Base-by-base conservation (phyloP, 2,329 filamentous ascomycete species). In the Clonostachys sp. region DNA sequence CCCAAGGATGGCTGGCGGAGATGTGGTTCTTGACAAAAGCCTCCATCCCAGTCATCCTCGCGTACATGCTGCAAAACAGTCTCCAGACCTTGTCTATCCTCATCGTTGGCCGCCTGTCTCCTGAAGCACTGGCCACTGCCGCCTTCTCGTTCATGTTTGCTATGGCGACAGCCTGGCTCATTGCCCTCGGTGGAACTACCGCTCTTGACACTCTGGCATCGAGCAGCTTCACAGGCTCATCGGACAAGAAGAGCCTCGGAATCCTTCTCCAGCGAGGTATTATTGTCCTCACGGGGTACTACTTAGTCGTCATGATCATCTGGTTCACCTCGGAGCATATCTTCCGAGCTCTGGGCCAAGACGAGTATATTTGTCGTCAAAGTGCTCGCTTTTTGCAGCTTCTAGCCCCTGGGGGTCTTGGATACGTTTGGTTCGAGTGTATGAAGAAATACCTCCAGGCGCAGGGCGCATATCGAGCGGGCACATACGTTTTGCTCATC, bases 61-160 rank as follows among this genome's bases (percentile, higher is more conserved):
- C 89, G 50, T 95, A 95, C 64, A 86, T 86, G 9, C 74, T 95
- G 6, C 90, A 95, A 51, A 95, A 92, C 63, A 91, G 86, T 6
- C 71, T 95, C 0, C 90, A 95, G 61, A 95, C 90, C 0, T 62
- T 87, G 2, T 94, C 89, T 0, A 87, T 95, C 5, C 70, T 95
- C 42, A 84, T 95, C 36, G 89, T 89, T 4, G 90, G 90, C 10
- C 83, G 88, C 4, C 71, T 90, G 1, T 91, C 87, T 0, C 85
- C 90, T 1, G 86, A 94, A 63, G 83, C 89, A 2, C 71, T 95
- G 7, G 88, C 90, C 1, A 88, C 86, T 0, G 86, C 89, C 2
- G 89, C 90, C 1, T 95, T 95, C 59, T 88, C 87, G 3, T 92
- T 94, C 71, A 95, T 95, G 90, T 95, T 95, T 56, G 90, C 90